Evolutionary conservation across 305 asterid genomes (phyloP), one percentile per base, ranked within the genome.

Genomic region (Solanum hybrid): DNA sequence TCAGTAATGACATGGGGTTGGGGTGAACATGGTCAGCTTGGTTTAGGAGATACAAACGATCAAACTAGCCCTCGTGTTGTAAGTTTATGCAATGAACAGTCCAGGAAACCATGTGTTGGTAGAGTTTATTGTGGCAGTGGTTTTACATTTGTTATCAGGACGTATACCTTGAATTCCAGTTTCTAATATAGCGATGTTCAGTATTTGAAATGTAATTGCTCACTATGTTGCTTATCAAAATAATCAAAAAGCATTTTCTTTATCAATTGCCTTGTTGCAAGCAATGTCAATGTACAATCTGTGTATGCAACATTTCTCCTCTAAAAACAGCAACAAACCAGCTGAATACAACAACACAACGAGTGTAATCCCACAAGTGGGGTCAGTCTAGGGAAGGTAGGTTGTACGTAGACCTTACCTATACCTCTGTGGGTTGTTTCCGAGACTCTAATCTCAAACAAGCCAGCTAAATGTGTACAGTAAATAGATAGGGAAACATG

Each of bases 1-100:
- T 91, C 91, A 11, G 92, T 97, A 87, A 91, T 96, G 97, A 93
- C 97, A 34, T 97, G 98, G 98, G 99, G 99, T 24, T 97, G 99
- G 99, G 99, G 98, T 31, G 99, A 97, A 94, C 99, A 97, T 28
- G 99, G 98, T 33, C 99, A 97, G 89, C 98, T 97, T 86, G 99
- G 99, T 46, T 91, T 96, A 87, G 98, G 99, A 83, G 92, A 93
- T 92, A 87, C 95, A 33, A 67, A 31, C 4, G 97, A 97, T 90
- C 93, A 93, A 90, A 90, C 92, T 33, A 31, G 42, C 29, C 99
- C 99, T 79, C 95, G 73, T 88, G 86, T 90, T 34, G 96, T 95
- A 89, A 86, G 29, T 89, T 90, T 93, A 73, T 91, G 91, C 90
- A 61, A 87, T 78, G 91, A 89, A 79, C 34, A 22, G 2, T 74